Percentiles rank a stretch among this genome's conserved stretches.
These are phyloP conservation scores for Beta macrorhiza DNA, from an alignment of 179 eudicot species.

Conservation along the genomic window DNA sequence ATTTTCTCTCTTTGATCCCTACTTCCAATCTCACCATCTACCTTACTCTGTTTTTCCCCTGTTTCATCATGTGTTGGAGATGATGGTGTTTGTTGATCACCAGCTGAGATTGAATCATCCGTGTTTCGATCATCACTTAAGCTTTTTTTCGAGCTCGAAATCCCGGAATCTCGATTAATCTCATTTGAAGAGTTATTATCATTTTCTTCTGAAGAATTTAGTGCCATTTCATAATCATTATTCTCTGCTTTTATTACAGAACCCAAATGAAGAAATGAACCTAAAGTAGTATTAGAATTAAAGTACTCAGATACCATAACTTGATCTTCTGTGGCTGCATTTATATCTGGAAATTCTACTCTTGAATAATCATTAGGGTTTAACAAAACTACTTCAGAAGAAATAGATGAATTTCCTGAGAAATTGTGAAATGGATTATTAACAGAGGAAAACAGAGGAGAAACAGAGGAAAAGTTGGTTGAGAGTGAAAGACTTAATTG, in stretches of 20 bases:
- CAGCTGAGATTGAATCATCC: constrained; percentile 37
- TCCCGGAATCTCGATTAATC: constrained; percentile 43
- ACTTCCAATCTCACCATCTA: constrained; percentile 1
- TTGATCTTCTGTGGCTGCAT: constrained; percentile 48
- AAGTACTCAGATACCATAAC: constrained; percentile 68
- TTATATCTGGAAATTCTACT: constrained; percentile 70
- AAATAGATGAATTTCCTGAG: constrained; percentile 38
- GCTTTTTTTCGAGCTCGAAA: constrained; percentile 58
- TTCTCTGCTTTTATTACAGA: constrained; percentile 29
- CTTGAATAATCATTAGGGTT: constrained; percentile 51
- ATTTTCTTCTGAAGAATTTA: constrained; percentile 37
- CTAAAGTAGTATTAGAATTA: constrained; percentile 18
- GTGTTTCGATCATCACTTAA: constrained; percentile 63
- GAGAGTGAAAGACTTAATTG: constrained; percentile 48
- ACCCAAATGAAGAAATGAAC: constrained; percentile 65
- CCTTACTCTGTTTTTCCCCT: constrained; percentile 22
- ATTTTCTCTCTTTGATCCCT: constrained; percentile 2
- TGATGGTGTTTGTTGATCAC: constrained; percentile 26
- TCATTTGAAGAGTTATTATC: constrained; percentile 33
- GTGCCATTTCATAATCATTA: constrained; percentile 52
- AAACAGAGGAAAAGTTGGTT: constrained; percentile 10
- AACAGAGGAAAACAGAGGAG: constrained; percentile 26
- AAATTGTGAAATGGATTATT: constrained; percentile 17
- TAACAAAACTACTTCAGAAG: constrained; percentile 60
- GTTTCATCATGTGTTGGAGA: constrained; percentile 27